Percentiles rank a stretch among this genome's conserved stretches.
These are phyloP conservation scores for Aspergillus nanangensis DNA, from an alignment of 495 filamentous ascomycete genomes.

Conservation along the genomic window DNA sequence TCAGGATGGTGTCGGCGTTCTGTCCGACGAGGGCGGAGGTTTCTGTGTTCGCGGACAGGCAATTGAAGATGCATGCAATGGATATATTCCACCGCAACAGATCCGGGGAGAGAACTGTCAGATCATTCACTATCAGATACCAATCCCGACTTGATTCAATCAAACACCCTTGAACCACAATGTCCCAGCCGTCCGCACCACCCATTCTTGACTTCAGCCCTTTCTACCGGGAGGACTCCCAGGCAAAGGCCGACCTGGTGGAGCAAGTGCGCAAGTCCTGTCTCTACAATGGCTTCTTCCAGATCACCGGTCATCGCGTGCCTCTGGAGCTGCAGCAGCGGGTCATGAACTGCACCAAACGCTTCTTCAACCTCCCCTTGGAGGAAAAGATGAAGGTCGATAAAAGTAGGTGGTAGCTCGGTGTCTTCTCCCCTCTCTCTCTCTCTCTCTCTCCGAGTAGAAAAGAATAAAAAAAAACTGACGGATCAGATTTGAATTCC, in stretches of 20 bases:
- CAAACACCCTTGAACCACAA: slow-evolving; percentile 4
- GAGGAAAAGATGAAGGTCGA: slow-evolving; percentile 48
- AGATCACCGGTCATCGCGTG: slow-evolving; percentile 43
- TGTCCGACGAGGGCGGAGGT: slow-evolving; percentile 10
- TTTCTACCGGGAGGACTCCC: slow-evolving; percentile 25
- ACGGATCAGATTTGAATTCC: slow-evolving; percentile 23
- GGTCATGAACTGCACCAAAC: slow-evolving; percentile 34
- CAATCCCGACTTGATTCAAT: background rate
- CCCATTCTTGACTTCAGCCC: slow-evolving; percentile 33
- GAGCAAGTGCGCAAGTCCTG: slow-evolving; percentile 27
- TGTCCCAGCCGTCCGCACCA: slow-evolving; percentile 21
- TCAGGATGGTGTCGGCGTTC: slow-evolving; percentile 13
- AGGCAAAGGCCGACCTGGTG: slow-evolving; percentile 27
- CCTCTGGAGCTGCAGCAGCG: slow-evolving; percentile 24
- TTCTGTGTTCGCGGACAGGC: background rate
- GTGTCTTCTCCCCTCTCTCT: slow-evolving; percentile 3
- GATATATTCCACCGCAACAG: background rate
- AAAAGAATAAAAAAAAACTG: too few species aligned
- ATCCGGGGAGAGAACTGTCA: background rate
- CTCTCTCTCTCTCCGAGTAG: background rate
- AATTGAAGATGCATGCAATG: too few species aligned
- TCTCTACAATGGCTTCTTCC: slow-evolving; percentile 47
- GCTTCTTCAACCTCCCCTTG: slow-evolving; percentile 47
- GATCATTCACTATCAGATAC: too few species aligned
- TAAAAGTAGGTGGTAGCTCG: slow-evolving; percentile 25